Evolutionary conservation across 768 basidiomycete species (phyloP), one percentile per base, ranked within the genome.

Genomic region (Pleurotus tuoliensis): DNA sequence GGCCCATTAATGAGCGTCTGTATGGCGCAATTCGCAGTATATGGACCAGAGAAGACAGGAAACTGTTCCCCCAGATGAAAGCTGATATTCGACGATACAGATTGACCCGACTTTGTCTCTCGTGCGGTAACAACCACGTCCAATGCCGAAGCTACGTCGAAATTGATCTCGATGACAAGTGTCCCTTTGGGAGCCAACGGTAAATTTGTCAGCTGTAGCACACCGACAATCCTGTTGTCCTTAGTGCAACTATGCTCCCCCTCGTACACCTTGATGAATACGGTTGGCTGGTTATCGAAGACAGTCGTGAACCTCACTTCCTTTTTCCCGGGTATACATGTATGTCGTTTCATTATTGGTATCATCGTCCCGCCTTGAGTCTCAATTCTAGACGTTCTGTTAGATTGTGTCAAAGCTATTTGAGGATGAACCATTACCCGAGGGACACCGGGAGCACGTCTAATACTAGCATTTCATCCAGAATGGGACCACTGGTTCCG

Each of bases 301-400:
- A 94, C 94, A 13, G 95, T 98, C 39, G 95, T 96, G 84, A 97
- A 96, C 68, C 88, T 92, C 78, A 96, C 93, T 9, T 94, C 94
- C 79, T 96, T 98, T 79, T 95, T 97, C 64, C 94, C 96, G 30
- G 96, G 96, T 62, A 98, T 92, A 49, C 93, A 95, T 61, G 95
- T 98, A 82, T 98, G 97, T 56, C 94, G 88, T 78, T 94, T 94
- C 82, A 98, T 97, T 70, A 98, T 87, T 47, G 94, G 83, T 34
- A 94, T 96, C 92, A 98, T 94, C 69, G 98, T 94, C 83, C 96
- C 96, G 73, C 94, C 94, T 61, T 94, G 92, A 40, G 94, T 96
- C 80, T 97, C 95, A 67, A 98, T 96, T 86, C 54, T 94, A 47
- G 16, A 20, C 25, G 11, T 41, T 8, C 6, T 16, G 51, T 66